phyloP scores from a whole-genome alignment of 108 stramenopile species.

The Cylindrotheca closterium region DNA sequence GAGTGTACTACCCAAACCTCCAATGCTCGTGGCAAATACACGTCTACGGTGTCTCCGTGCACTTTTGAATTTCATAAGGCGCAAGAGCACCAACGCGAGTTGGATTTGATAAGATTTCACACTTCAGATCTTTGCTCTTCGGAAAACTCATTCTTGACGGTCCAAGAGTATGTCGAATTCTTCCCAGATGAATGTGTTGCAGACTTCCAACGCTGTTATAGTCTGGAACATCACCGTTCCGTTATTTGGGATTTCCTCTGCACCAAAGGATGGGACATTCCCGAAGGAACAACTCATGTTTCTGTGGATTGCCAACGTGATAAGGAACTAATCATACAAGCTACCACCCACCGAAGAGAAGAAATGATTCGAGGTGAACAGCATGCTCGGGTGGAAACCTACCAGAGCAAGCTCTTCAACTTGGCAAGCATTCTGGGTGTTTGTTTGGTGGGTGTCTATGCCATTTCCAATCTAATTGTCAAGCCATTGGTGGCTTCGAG shows the following conservation, averaged over 20 bases:
- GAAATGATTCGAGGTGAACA: not conserved
- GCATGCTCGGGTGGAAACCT: not conserved
- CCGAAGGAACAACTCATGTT: constrained; percentile 29
- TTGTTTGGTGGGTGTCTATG: constrained; percentile 10
- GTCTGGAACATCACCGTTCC: constrained; percentile 6
- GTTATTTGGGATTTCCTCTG: constrained; percentile 16
- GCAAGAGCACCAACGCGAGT: constrained; percentile 2
- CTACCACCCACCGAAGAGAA: not conserved
- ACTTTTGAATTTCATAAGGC: constrained; percentile 16
- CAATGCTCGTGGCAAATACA: constrained; percentile 28
- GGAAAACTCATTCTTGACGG: constrained; percentile 19
- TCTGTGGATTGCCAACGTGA: constrained; percentile 29
- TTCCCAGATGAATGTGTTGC: constrained; percentile 38
- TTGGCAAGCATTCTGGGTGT: constrained; percentile 6
- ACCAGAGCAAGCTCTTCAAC: constrained; percentile 16
- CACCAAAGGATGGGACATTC: constrained; percentile 11
- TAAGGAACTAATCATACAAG: constrained; percentile 14
- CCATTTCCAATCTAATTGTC: constrained; percentile 20
- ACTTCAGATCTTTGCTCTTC: constrained; percentile 21
- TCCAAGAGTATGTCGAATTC: constrained; percentile 20
- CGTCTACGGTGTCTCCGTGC: constrained; percentile 20
- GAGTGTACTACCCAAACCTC: constrained; percentile 12
- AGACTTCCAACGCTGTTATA: constrained; percentile 31
- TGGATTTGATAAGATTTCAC: constrained; percentile 12
- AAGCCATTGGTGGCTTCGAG: constrained; percentile 11